A percentile compares a stretch with the other conserved stretches of the same genome.
phyloP scores from a whole-genome alignment of 768 basidiomycete genomes.

The Lactarius psammicola region DNA sequence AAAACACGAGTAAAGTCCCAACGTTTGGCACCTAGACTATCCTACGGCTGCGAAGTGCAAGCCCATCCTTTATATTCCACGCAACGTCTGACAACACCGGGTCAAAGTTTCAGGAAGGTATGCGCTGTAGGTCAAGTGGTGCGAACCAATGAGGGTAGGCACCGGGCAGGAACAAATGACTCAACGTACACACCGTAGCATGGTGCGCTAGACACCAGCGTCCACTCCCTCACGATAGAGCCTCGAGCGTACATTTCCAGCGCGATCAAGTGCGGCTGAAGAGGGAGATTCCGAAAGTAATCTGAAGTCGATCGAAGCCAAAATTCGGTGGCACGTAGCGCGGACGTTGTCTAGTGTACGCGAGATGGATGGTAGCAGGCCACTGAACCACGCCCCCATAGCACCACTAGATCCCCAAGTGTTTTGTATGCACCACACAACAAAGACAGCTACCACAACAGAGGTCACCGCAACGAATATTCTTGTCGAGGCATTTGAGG shows the following conservation, averaged over 20 bases:
- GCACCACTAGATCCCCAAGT: background rate
- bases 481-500: background rate
- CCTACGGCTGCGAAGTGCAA: too few species aligned
- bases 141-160: background rate
- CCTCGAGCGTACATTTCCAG: background rate
- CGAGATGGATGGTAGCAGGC: background rate
- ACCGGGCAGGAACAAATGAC: background rate
- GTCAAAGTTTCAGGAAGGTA: background rate
- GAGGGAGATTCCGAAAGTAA: background rate
- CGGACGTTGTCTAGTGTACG: too few species aligned
- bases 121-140: background rate
- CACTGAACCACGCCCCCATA: background rate
- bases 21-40: too few species aligned
- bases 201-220: too few species aligned
- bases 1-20: too few species aligned
- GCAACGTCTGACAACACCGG: background rate
- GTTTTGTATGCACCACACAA: constrained; percentile 2
- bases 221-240: too few species aligned
- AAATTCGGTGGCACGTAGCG: background rate
- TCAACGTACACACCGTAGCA: too few species aligned
- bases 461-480: background rate
- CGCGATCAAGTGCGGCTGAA: background rate
- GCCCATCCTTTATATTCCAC: too few species aligned
- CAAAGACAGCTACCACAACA: background rate
- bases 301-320: background rate